These are phyloP conservation scores for Nymphaea colorata DNA, from an alignment of 164 flowering plant genomes.

Conservation along the genomic window DNA sequence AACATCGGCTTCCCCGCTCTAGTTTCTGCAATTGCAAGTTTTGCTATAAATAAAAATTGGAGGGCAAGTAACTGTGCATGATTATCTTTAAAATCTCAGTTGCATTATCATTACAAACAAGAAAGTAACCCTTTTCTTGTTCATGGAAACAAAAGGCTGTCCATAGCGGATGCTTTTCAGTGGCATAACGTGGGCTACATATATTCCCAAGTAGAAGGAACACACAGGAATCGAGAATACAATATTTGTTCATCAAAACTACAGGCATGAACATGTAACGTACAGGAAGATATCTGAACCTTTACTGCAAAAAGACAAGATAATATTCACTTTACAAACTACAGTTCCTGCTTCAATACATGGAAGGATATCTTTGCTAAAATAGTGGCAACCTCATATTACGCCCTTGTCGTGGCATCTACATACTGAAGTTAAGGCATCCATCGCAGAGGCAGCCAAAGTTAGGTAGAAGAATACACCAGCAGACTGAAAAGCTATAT, in stretches of 20 bases:
- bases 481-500: neutral
- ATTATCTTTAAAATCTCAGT: too few relatives aligned
- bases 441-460: neutral
- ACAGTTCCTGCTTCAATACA: too few relatives aligned
- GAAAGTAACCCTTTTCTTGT: too few relatives aligned
- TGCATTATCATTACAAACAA: too few relatives aligned
- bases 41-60: neutral
- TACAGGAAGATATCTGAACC: neutral
- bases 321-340: neutral
- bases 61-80: neutral
- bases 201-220: too few relatives aligned
- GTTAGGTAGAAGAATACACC: neutral
- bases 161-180: too few relatives aligned
- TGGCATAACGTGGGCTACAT: too few relatives aligned
- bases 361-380: neutral
- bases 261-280: neutral
- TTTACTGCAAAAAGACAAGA: neutral
- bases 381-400: neutral
- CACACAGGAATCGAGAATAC: neutral
- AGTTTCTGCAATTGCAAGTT: conserved; percentile 38
- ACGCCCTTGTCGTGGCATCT: neutral
- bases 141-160: too few relatives aligned
- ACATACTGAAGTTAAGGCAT: neutral
- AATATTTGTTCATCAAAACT: neutral
- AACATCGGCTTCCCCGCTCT: conserved; percentile 68